Evolutionary conservation across 2,329 filamentous ascomycete genomes (phyloP).

Genomic region (Pezicula carpinea): DNA sequence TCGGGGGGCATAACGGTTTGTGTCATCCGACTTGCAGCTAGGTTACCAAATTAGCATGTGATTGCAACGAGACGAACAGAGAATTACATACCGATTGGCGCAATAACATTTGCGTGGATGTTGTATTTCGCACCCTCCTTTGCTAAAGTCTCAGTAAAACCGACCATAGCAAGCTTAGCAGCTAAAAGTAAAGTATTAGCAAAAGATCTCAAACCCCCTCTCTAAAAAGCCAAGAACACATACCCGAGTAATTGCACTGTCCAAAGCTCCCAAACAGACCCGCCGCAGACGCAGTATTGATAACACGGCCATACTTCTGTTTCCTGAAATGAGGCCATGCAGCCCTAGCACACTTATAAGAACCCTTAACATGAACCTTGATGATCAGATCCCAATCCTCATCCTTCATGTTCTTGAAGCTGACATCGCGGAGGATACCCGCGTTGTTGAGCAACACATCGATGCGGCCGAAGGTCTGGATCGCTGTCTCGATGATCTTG

Average conservation of each 20-base stretch:
- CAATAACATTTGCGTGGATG: conserved; percentile 91
- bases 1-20: conserved; percentile 95
- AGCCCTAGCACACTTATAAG: conserved; percentile 91
- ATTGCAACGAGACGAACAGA: not conserved
- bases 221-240: conserved; percentile 15
- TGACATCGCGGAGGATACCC: conserved; percentile 84
- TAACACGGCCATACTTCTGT: conserved; percentile 95
- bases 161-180: conserved; percentile 91
- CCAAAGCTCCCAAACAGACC: conserved; percentile 95
- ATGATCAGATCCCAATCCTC: conserved; percentile 95
- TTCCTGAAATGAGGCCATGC: conserved; percentile 98
- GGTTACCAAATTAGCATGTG: conserved; percentile 14
- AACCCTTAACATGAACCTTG: conserved; percentile 85
- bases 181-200: conserved; percentile 47
- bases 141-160: conserved; percentile 95
- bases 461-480: conserved; percentile 77
- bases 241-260: conserved; percentile 88
- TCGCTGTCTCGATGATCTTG: conserved; percentile 85
- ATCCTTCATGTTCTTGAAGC: conserved; percentile 99
- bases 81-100: conserved; percentile 58
- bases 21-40: conserved; percentile 90
- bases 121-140: conserved; percentile 99
- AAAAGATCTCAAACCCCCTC: conserved; percentile 2
- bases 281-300: conserved; percentile 95
- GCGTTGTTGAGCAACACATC: conserved; percentile 98